Conservation (phyloP, 441 rosid genomes). For the Geranium incanum region DNA sequence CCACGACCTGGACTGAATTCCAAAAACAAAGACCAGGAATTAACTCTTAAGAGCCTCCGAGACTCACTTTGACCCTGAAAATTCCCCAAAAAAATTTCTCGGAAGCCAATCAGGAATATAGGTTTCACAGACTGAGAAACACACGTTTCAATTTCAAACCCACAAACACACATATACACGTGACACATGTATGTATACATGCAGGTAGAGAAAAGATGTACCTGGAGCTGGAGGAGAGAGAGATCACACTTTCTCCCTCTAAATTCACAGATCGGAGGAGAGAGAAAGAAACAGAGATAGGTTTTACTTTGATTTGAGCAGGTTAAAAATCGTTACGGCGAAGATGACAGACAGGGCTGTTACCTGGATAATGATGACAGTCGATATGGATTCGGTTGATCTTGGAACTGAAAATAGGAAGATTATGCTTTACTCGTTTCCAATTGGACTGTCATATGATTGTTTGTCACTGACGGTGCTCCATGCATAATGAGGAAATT, state of each 20-base stretch:
- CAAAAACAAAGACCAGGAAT: too few species aligned
- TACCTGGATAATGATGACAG: too few species aligned
- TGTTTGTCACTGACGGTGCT: too few species aligned
- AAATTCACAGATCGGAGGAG: constrained; percentile 2
- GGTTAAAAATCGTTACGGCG: too few species aligned
- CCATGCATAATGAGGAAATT: too few species aligned
- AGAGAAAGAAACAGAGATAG: constrained; percentile 3
- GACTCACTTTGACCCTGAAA: neutral
- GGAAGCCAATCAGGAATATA: too few species aligned
- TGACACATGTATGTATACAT: neutral
- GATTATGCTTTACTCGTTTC: too few species aligned
- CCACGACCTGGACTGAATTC: neutral
- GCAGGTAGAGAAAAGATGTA: neutral
- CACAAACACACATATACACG: neutral
- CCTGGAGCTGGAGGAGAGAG: neutral
- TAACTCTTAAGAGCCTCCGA: neutral
- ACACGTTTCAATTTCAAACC: neutral
- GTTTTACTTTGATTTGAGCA: neutral
- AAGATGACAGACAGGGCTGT: too few species aligned
- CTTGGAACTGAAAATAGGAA: too few species aligned
- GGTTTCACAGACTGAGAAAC: too few species aligned
- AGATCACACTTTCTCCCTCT: neutral
- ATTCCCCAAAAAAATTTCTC: neutral
- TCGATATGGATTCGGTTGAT: too few species aligned
- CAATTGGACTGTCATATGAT: too few species aligned